A percentile compares a stretch with the other conserved stretches of the same genome.
phyloP scores from a whole-genome alignment of 768 basidiomycete genomes.

The Cubamyces sp. region DNA sequence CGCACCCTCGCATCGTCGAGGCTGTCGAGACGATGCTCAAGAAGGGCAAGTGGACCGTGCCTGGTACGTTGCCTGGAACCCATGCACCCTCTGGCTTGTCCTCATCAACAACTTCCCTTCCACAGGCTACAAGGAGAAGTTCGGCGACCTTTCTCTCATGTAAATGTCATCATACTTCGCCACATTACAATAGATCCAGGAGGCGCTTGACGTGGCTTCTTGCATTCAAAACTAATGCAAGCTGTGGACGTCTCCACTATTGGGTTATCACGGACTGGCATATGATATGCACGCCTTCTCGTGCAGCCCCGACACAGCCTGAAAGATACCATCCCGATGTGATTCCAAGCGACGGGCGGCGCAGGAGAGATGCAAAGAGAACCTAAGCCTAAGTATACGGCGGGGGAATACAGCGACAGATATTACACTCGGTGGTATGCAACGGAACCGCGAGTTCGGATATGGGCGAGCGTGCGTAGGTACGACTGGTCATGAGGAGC shows the following conservation, averaged over 20 bases:
- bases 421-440: constrained; percentile 27
- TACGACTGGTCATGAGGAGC: constrained; percentile 12
- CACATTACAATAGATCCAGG: constrained; percentile 23
- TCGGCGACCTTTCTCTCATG: constrained; percentile 91
- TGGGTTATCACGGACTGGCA: background rate
- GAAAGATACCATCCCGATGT: background rate
- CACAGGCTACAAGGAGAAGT: constrained; percentile 92
- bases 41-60: constrained; percentile 99
- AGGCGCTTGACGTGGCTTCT: constrained; percentile 23
- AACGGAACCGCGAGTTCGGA: constrained; percentile 15
- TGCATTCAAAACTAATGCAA: constrained; percentile 2
- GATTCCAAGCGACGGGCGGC: background rate
- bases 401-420: constrained; percentile 22
- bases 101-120: constrained; percentile 6
- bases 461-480: constrained; percentile 17
- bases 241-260: background rate
- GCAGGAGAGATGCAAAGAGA: background rate
- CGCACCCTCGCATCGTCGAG: constrained; percentile 90
- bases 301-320: background rate
- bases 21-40: constrained; percentile 93
- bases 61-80: constrained; percentile 56
- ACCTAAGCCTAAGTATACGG: constrained; percentile 19
- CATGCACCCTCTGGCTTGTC: background rate
- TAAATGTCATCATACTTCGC: constrained; percentile 44
- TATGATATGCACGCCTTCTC: background rate